Base-by-base conservation (phyloP, 2,329 filamentous ascomycete genomes). In the Aspergillus sojae region DNA sequence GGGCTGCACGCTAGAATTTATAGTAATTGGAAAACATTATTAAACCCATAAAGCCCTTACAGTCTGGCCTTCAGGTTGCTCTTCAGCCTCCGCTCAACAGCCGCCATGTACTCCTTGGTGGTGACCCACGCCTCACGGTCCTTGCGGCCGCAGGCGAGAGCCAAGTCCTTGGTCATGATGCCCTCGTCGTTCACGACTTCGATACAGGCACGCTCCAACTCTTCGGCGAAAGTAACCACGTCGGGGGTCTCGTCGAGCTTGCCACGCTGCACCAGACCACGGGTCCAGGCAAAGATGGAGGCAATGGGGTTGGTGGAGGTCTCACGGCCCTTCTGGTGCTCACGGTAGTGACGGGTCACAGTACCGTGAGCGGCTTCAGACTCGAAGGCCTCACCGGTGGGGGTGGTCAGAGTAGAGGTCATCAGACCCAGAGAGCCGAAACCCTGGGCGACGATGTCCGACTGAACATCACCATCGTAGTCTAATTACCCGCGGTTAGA, bases 141-240 rank as follows among this genome's bases (percentile, higher is more conserved):
- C 73, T 90, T 93, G 86, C 94, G 94, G 74, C 95, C 95, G 78
- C 92, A 95, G 56, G 94, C 91, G 64, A 98, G 87, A n/a, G 95
- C 95, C 72, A 99, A 83, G 81, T 99, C 95, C 89, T 99, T 99
- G 80, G 95, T 99, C 95, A 98, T 99, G 83, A 98, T 91, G 67
- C 92, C 92, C 77, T 98, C 94, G 63, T 91, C 80, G 78, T 98
- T 92, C 70, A 99, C 95, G 30, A 94, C 94, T 79, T 98, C 93
- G 64, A 97, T 85, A 79, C 95, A 97, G 43, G 95, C 95, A 80
- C 91, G 86, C 86, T 99, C 95, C 61, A 99, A 87, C 75, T 86
- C 88, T 84, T 98, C 92, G 63, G 94, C 95, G 75, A 97, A 99
- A 57, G 91, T 87, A 64, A 97, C 88, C 32, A 99, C 85, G 70